These are phyloP conservation scores for Microbotryum scabiosae DNA, from an alignment of 1,284 basidiomycete genomes.

Conservation along the genomic window DNA sequence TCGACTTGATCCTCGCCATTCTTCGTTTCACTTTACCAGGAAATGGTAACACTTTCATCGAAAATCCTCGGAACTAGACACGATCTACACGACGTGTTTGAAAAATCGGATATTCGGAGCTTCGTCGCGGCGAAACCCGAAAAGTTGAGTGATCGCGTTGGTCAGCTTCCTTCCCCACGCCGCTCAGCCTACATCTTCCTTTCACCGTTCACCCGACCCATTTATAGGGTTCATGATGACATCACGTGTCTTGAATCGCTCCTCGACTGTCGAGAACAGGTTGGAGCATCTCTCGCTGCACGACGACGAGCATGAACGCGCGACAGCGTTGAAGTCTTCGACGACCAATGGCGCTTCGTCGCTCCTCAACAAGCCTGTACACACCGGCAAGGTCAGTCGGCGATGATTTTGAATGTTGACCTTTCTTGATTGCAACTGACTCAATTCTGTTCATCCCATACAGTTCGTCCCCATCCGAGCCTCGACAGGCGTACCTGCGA, in stretches of 20 bases:
- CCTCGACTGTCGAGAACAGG: constrained; percentile 23
- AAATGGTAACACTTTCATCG: too few relatives aligned
- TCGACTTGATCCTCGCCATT: too few relatives aligned
- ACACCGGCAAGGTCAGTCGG: neutral
- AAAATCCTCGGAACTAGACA: too few relatives aligned
- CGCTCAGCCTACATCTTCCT: too few relatives aligned
- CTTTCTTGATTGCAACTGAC: neutral
- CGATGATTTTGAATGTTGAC: neutral
- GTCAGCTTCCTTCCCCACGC: too few relatives aligned
- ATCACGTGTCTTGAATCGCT: constrained; percentile 14
- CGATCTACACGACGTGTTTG: too few relatives aligned
- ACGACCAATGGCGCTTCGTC: neutral
- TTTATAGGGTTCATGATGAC: constrained; percentile 4
- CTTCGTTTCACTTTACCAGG: too few relatives aligned
- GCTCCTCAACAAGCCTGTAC: neutral
- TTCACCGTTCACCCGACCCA: neutral
- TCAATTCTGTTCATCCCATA: neutral
- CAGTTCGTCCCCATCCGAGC: constrained; percentile 17
- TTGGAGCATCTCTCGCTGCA: constrained; percentile 16
- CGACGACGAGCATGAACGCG: neutral
- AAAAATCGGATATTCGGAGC: too few relatives aligned
- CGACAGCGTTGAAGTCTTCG: neutral
- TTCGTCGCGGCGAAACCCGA: too few relatives aligned
- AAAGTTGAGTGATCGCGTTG: too few relatives aligned
- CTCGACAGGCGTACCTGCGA: neutral